Conservation (phyloP, 768 basidiomycete species). For the Boletus sp. region DNA sequence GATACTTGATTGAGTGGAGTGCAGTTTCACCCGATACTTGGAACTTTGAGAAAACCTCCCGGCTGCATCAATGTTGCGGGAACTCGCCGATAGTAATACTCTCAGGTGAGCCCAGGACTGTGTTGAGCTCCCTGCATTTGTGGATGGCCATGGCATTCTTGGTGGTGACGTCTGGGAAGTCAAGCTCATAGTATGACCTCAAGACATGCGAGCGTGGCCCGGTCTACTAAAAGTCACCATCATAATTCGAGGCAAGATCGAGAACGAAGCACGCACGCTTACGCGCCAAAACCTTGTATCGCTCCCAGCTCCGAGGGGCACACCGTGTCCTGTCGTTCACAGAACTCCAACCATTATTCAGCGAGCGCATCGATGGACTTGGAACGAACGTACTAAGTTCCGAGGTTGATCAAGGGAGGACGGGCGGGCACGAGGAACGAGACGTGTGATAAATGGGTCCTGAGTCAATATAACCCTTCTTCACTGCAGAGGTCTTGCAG, state of each 20-base stretch:
- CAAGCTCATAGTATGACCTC: conserved; percentile 78
- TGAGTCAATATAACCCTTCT: conserved; percentile 74
- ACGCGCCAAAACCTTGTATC: conserved; percentile 95
- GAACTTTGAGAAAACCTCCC: not conserved
- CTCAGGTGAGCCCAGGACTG: conserved; percentile 20
- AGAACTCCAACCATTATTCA: conserved; percentile 55
- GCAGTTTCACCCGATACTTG: conserved; percentile 38
- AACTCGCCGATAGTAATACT: conserved; percentile 16
- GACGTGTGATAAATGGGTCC: conserved; percentile 68
- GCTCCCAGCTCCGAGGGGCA: conserved; percentile 89
- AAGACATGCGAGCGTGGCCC: conserved; percentile 50
- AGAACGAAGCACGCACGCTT: conserved; percentile 50
- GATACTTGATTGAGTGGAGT: conserved; percentile 26
- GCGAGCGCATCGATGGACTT: conserved; percentile 78
- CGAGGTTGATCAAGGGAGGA: conserved; percentile 92
- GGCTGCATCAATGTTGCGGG: not conserved
- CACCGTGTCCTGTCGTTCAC: conserved; percentile 39
- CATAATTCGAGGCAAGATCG: conserved; percentile 6
- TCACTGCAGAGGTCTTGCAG: conserved; percentile 83
- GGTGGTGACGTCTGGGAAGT: conserved; percentile 83
- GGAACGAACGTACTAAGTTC: conserved; percentile 87
- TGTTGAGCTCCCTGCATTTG: conserved; percentile 48
- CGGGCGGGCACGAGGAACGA: conserved; percentile 67
- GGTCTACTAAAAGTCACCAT: conserved; percentile 43
- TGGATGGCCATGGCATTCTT: conserved; percentile 81